Evolutionary conservation across 2,329 filamentous ascomycete genomes (phyloP), one percentile per base, ranked within the genome.

Genomic region (Fusarium albidum): DNA sequence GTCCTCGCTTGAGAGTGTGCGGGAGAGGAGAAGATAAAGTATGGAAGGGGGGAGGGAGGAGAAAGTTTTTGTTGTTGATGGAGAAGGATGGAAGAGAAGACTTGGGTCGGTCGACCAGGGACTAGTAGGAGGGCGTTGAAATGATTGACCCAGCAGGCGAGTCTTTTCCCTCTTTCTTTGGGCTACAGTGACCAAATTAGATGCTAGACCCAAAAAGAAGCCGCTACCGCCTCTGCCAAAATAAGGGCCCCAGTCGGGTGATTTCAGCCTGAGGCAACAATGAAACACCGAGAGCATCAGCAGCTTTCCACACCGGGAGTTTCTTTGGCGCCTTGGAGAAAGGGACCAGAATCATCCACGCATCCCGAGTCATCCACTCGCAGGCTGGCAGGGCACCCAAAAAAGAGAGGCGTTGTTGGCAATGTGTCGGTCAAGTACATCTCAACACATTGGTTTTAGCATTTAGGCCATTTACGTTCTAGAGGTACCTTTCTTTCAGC

Each of bases 241-340:
- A 53, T 55, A 46, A 53, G 46, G 49, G 49, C 49, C 48, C 47
- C 39, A 18, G 43, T 53, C 34, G 48, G 14, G 39, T 58, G 49
- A 58, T 67, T 64, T 61, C 52, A 53, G 57, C 65, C 65, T 68
- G 59, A 68, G 65, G 65, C 65, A 68, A 13, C 48, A 53, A 53
- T 31, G 26, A 7, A n/a, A 32, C 15, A 40, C 10, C 17, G 21
- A 21, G 21, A 21, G 21, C 21, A 21, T 21, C 21, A 21, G 21
- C 21, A 21, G 21, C 21, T 5, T 5, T 21, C 21, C 21, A 21
- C 21, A 7, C 21, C n/a, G 7, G 21, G 21, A 4, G 21, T 21
- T 21, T 21, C 21, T 21, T 21, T 21, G 21, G 21, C 15, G 32
- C 37, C 21, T n/a, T 14, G 15, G 37, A 29, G n/a, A 26, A n/a